Evolutionary conservation across 78 protist genomes (phyloP), one percentile per base, ranked within the genome.

Genomic region (Blattamonas nauphoetae): DNA sequence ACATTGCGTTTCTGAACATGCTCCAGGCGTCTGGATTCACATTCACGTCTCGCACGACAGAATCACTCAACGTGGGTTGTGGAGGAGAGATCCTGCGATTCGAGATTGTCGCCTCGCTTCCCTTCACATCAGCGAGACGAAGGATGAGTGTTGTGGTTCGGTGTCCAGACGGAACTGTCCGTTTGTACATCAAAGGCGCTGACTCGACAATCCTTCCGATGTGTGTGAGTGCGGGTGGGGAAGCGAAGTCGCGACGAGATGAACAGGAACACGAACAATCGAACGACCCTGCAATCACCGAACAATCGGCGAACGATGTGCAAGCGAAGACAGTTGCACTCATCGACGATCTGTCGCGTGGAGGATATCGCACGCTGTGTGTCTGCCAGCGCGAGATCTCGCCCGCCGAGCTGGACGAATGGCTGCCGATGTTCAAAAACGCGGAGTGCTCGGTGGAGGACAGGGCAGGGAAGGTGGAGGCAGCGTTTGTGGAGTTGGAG

Each of bases 321-420:
- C 91, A 82, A 93, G 95, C 45, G 93, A 93, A 3, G 95, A 93
- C n/a, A n/a, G n/a, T n/a, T n/a, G 35, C 86, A 35, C 77, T 35
- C 11, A 4, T 44, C 46, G 5, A 46, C n/a, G n/a, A n/a, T n/a
- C n/a, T 5, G 35, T 55, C 96, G 2, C 5, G 82, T 2, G 45
- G 38, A 45, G 97, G 97, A 32, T 90, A 95, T 35, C 94, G 98
- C 79, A 96, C 98, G 11, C 92, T 97, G 3, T 87, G 91, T 55
- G n/a, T 93, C 6, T 96, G 96, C 3, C 6, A 64, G 45, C 77
- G 87, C 34, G 80, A 11, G 6, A 45, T 96, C 35, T 1, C 78
- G 1, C 91, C 87, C 44, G 89, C 36, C 5, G 93, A 86, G 42
- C 91, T 77, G 81, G 81, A 33, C 33, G 32, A 3, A 6, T 94